These are phyloP conservation scores for Corymbia citriodora DNA, from an alignment of 441 rosid species.

Conservation along the genomic window DNA sequence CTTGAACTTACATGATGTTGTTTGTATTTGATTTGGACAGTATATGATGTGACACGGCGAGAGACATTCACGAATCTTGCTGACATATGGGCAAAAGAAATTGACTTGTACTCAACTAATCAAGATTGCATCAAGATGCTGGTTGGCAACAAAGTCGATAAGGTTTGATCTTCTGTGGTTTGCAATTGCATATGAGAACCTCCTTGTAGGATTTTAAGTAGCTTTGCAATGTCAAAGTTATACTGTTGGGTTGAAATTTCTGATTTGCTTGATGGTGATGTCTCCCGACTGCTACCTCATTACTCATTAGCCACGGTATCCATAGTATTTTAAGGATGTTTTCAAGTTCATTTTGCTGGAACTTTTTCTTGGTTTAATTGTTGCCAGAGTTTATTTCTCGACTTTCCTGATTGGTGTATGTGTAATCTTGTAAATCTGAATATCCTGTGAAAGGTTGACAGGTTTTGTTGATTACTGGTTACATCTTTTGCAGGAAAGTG, in stretches of 20 bases:
- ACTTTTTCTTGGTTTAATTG: background rate
- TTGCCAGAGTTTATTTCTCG: background rate
- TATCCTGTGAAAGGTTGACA: background rate
- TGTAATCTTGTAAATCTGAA: background rate
- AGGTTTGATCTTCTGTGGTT: slow-evolving; percentile 22
- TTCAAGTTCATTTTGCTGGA: background rate
- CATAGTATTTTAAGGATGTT: background rate
- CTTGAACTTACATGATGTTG: background rate
- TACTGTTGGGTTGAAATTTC: background rate
- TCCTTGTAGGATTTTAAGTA: background rate
- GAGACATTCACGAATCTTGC: slow-evolving; percentile 73
- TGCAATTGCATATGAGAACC: background rate
- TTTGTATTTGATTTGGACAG: slow-evolving; percentile 11
- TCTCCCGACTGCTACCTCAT: background rate
- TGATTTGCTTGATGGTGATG: background rate
- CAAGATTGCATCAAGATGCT: slow-evolving; percentile 80
- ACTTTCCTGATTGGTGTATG: background rate
- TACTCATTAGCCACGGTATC: background rate
- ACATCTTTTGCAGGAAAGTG: slow-evolving; percentile 49
- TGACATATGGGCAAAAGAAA: slow-evolving; percentile 75
- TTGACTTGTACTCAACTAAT: slow-evolving; percentile 65
- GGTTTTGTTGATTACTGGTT: background rate
- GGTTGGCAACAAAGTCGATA: slow-evolving; percentile 74
- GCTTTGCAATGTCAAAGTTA: background rate
- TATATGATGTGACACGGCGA: slow-evolving; percentile 67